Evolutionary conservation across 345 rosid genomes (phyloP).

Genomic region (Boechera retrofracta): DNA sequence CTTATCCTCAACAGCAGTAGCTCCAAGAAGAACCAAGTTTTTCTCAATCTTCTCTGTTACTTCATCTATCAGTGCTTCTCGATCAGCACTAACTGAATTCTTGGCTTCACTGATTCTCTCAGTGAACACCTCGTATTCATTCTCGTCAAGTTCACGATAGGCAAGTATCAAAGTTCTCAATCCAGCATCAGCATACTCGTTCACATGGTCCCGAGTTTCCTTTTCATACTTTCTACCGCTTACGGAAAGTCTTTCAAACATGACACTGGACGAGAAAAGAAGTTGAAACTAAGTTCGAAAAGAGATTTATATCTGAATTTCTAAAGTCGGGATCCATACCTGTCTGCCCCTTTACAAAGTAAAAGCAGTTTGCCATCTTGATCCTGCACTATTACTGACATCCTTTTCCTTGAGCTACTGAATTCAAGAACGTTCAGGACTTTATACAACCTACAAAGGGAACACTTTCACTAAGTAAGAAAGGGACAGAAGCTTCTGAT

Average conservation of each 20-base stretch:
- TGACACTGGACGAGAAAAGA: slow-evolving; percentile 59
- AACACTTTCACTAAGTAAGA: slow-evolving; percentile 17
- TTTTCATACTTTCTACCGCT: slow-evolving; percentile 65
- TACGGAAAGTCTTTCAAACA: slow-evolving; percentile 85
- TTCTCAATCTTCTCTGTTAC: slow-evolving; percentile 71
- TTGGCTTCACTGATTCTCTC: slow-evolving; percentile 73
- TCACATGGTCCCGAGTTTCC: slow-evolving; percentile 74
- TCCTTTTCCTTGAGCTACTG: slow-evolving; percentile 65
- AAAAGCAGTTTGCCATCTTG: slow-evolving; percentile 78
- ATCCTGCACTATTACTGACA: slow-evolving; percentile 84
- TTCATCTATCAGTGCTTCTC: slow-evolving; percentile 77
- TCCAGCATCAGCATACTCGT: slow-evolving; percentile 97
- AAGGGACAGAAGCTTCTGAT: slow-evolving; percentile 17
- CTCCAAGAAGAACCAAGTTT: slow-evolving; percentile 90
- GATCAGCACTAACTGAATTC: slow-evolving; percentile 75
- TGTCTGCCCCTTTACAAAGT: slow-evolving; percentile 96
- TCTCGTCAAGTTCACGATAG: slow-evolving; percentile 78
- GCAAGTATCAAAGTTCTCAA: slow-evolving; percentile 89
- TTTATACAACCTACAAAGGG: slow-evolving; percentile 66
- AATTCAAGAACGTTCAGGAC: slow-evolving; percentile 81
- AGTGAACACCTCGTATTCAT: slow-evolving; percentile 62
- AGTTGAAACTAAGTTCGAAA: neutral
- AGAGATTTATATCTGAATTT: slow-evolving; percentile 14
- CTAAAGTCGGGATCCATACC: slow-evolving; percentile 53
- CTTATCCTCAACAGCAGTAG: slow-evolving; percentile 99